Base-by-base conservation (phyloP, 306 rosid species). In the Rosa rugosa region DNA sequence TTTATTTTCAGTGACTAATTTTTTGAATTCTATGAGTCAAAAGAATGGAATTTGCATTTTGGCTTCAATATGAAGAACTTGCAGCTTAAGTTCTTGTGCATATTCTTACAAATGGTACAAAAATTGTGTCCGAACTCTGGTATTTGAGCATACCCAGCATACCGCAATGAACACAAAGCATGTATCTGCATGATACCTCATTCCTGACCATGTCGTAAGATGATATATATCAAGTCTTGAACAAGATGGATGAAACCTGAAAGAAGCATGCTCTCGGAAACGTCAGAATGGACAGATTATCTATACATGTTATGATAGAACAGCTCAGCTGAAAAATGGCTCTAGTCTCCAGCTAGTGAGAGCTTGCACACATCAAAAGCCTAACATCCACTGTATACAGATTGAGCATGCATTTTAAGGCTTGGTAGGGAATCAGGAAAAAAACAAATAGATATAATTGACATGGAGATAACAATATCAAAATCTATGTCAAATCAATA, bases 241-340 rank as follows among this genome's bases (percentile, higher is more conserved):
- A 92, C 85, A 91, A 83, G 84, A 84, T 85, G 47, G 95, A 85
- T 5, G 97, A 84, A 87, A 92, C 88, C 97, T 91, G 90, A 57
- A 82, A 84, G 38, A 36, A 81, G 64, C 41, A 71, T 40, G 18
- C 44, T 10, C 72, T 64, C 31, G 36, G 76, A 81, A 10, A 49
- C 45, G 34, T 36, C 73, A 80, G 70, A 73, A 79, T 12, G 40
- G 50, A 51, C 53, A 67, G 59, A 49, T 4, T 11, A 53, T 44
- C 46, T 69, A 10, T 56, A 17, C 5, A 10, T 64, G 1, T 25
- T 34, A 31, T 53, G 22, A 20, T 42, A 53, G 41, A 38, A 12
- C 5, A 23, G 18, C 45, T 67, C 20, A 67, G 8, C 68, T 22
- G 6, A 54, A 57, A 11, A 23, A 3, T 20, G 36, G 44, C n/a